phyloP scores from a whole-genome alignment of 768 basidiomycete species.

The Rhizopogon vulgaris region DNA sequence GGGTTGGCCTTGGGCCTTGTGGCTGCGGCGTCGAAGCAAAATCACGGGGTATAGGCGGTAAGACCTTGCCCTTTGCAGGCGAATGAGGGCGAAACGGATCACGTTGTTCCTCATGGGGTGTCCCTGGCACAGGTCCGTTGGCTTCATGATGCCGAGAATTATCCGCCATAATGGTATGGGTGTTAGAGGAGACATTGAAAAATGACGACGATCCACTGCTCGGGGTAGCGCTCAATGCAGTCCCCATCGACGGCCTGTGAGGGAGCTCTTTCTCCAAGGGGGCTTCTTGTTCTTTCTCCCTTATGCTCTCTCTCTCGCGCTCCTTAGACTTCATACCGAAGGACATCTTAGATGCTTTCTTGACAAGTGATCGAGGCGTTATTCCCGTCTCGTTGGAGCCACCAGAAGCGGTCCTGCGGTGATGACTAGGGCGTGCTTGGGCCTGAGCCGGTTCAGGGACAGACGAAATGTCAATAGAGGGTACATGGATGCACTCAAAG shows the following conservation, averaged over 20 bases:
- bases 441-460: slow-evolving; percentile 40
- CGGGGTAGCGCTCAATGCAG: slow-evolving; percentile 54
- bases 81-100: slow-evolving; percentile 38
- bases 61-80: slow-evolving; percentile 53
- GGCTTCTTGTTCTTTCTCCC: slow-evolving; percentile 35
- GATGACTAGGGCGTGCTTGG: slow-evolving; percentile 24
- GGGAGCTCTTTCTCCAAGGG: slow-evolving; percentile 42
- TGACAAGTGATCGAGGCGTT: slow-evolving; percentile 51
- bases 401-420: slow-evolving; percentile 39
- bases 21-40: slow-evolving; percentile 33
- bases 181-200: slow-evolving; percentile 69
- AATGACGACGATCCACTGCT: slow-evolving; percentile 81
- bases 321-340: slow-evolving; percentile 62
- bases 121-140: slow-evolving; percentile 16
- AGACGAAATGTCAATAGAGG: slow-evolving; percentile 86
- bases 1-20: slow-evolving; percentile 40
- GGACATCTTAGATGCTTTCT: slow-evolving; percentile 75
- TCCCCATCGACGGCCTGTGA: slow-evolving; percentile 36
- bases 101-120: slow-evolving; percentile 26
- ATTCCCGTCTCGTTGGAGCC: slow-evolving; percentile 48
- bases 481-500: slow-evolving; percentile 94
- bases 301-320: slow-evolving; percentile 37
- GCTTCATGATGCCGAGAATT: slow-evolving; percentile 21
- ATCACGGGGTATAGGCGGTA: slow-evolving; percentile 81
- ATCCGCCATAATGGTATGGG: slow-evolving; percentile 35